Percentiles rank a stretch among this genome's conserved stretches.
Evolutionary conservation across 2,329 filamentous ascomycete species (phyloP).

Genomic region (Ilyonectria sp.): DNA sequence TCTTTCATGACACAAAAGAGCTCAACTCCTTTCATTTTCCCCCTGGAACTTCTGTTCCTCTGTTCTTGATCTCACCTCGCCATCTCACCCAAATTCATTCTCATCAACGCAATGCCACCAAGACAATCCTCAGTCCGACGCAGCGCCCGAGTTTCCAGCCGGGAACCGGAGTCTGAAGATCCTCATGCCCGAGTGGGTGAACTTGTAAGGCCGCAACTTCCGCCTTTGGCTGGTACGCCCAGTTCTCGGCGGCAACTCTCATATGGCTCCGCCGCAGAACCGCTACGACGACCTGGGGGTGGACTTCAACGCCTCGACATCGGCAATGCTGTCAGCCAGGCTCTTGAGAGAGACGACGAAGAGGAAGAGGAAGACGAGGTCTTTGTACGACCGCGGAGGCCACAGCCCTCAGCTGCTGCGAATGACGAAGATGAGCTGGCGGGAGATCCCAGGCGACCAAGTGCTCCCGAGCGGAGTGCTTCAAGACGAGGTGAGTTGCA

Average conservation of each 20-base stretch:
- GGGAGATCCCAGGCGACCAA: slow-evolving; percentile 4
- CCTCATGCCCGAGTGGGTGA: slow-evolving; percentile 25
- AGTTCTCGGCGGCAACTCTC: slow-evolving; percentile 56
- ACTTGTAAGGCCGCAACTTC: slow-evolving; percentile 42
- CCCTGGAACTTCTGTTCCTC: background rate
- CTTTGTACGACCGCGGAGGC: slow-evolving; percentile 34
- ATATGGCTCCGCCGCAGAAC: slow-evolving; percentile 57
- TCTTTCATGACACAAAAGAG: slow-evolving; percentile 42
- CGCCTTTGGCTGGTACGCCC: slow-evolving; percentile 50
- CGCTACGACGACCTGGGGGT: slow-evolving; percentile 44
- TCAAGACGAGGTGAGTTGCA: slow-evolving; percentile 30
- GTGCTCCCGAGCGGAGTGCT: background rate
- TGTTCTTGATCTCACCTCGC: background rate
- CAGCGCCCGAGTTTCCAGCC: slow-evolving; percentile 36
- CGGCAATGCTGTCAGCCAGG: slow-evolving; percentile 49
- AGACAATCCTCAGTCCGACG: slow-evolving; percentile 38
- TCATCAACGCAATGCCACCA: slow-evolving; percentile 42
- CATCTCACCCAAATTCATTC: background rate
- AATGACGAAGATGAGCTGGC: slow-evolving; percentile 41
- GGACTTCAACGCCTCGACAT: slow-evolving; percentile 47
- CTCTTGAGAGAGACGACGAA: slow-evolving; percentile 41
- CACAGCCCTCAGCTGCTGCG: slow-evolving; percentile 13
- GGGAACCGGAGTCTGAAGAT: slow-evolving; percentile 37
- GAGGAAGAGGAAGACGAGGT: slow-evolving; percentile 36
- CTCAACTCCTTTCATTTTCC: slow-evolving; percentile 15